These are phyloP conservation scores for Calcarisporium arbuscula DNA, from an alignment of 2,329 filamentous ascomycete species.

Conservation along the genomic window DNA sequence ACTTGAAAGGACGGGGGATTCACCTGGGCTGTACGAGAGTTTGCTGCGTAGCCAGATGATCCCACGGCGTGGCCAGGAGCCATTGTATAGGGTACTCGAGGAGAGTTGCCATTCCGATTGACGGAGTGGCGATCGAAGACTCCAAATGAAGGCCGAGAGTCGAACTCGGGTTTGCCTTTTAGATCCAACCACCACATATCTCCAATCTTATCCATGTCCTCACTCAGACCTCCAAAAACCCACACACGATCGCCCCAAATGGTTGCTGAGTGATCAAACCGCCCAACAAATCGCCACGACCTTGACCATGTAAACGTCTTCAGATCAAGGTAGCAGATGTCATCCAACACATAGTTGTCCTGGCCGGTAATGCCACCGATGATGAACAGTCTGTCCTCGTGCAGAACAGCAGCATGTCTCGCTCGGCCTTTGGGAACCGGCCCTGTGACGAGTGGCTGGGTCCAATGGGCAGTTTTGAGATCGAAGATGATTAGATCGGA, in stretches of 20 bases:
- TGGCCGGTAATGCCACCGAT: conserved; percentile 93
- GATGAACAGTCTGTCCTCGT: conserved; percentile 95
- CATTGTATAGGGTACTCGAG: conserved; percentile 46
- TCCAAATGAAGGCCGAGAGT: conserved; percentile 56
- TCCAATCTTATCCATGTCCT: conserved; percentile 94
- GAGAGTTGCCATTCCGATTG: conserved; percentile 40
- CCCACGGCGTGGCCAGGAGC: conserved; percentile 46
- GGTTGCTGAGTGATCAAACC: conserved; percentile 93
- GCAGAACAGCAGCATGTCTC: conserved; percentile 85
- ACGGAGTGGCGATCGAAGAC: conserved; percentile 40
- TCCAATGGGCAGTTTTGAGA: conserved; percentile 90
- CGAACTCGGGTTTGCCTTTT: conserved; percentile 81
- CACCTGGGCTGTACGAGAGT: conserved; percentile 61
- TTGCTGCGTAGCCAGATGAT: conserved; percentile 59
- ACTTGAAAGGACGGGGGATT: conserved; percentile 60
- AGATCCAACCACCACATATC: conserved; percentile 98
- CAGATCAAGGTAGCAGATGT: conserved; percentile 92
- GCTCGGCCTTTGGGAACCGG: conserved; percentile 84
- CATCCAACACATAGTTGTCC: conserved; percentile 86
- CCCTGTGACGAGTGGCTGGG: conserved; percentile 79
- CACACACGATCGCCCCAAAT: conserved; percentile 88
- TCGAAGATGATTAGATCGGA: conserved; percentile 96
- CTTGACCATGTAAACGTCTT: conserved; percentile 98
- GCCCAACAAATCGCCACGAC: conserved; percentile 88
- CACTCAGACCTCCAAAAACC: conserved; percentile 92